phyloP scores from a whole-genome alignment of 2,329 filamentous ascomycete genomes.

The Diaporthe amygdali region DNA sequence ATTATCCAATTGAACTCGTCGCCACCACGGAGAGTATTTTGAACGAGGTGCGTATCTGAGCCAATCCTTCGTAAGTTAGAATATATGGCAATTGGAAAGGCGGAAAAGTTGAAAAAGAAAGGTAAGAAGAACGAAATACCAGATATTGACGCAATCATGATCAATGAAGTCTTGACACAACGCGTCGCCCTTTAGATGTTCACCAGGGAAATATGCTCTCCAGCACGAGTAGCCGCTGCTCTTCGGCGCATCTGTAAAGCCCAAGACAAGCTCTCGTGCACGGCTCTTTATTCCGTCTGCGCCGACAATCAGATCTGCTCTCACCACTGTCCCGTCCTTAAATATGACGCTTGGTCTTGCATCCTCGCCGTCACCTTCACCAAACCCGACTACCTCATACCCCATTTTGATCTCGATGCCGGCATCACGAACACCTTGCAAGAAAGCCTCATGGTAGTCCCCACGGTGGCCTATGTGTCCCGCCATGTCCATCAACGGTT shows the following conservation, averaged over 20 bases:
- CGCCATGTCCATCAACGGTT: slow-evolving; percentile 57
- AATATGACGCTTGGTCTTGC: slow-evolving; percentile 38
- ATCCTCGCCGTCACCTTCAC: slow-evolving; percentile 33
- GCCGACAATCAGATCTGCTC: slow-evolving; percentile 54
- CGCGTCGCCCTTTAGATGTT: slow-evolving; percentile 39
- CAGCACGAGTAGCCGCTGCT: slow-evolving; percentile 59
- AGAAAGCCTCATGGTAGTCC: slow-evolving; percentile 49
- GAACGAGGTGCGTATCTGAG: slow-evolving; percentile 47
- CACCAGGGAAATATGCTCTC: slow-evolving; percentile 49
- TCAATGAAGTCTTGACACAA: slow-evolving; percentile 45
- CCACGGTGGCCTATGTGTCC: slow-evolving; percentile 51
- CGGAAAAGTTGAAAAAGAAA: background rate
- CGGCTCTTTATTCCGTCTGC: slow-evolving; percentile 59
- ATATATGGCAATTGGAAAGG: background rate
- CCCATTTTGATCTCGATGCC: slow-evolving; percentile 47
- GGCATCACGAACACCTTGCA: slow-evolving; percentile 43
- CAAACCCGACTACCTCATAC: slow-evolving; percentile 42
- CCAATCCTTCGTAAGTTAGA: slow-evolving; percentile 39
- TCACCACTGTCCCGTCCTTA: slow-evolving; percentile 40
- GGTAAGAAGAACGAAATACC: slow-evolving; percentile 24
- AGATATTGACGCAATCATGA: slow-evolving; percentile 51
- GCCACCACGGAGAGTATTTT: slow-evolving; percentile 48
- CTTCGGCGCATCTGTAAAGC: slow-evolving; percentile 56
- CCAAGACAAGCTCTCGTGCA: slow-evolving; percentile 55
- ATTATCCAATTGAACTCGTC: slow-evolving; percentile 53